These are phyloP conservation scores for Aspergillus puulaauensis DNA, from an alignment of 2,329 filamentous ascomycete species.

Conservation along the genomic window DNA sequence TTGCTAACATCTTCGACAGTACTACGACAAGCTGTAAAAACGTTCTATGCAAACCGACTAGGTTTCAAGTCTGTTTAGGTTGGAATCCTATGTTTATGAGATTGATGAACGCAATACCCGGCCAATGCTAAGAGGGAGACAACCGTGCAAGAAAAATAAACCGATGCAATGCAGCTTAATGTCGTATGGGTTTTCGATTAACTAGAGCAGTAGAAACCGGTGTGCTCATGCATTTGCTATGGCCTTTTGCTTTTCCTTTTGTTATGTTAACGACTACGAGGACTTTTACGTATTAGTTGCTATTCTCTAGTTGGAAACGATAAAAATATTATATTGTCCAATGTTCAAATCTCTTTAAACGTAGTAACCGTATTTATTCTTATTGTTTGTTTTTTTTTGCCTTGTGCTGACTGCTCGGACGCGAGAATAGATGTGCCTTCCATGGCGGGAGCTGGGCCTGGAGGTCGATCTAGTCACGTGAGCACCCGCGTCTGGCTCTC, in stretches of 20 bases:
- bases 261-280: slow-evolving; percentile 31
- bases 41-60: slow-evolving; percentile 42
- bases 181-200: slow-evolving; percentile 31
- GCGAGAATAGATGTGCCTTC: too few species aligned
- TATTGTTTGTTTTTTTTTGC: too few species aligned
- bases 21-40: slow-evolving; percentile 97
- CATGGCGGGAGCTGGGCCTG: too few species aligned
- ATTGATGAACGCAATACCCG: slow-evolving; percentile 45
- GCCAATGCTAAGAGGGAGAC: slow-evolving; percentile 22
- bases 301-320: slow-evolving; percentile 31
- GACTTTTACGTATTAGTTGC: slow-evolving; percentile 25
- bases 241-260: slow-evolving; percentile 21
- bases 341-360: slow-evolving; percentile 2
- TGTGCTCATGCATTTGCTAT: slow-evolving; percentile 28
- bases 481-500: slow-evolving; percentile 17
- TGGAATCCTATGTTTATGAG: slow-evolving; percentile 42
- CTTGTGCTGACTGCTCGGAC: too few species aligned
- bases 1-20: slow-evolving; percentile 55
- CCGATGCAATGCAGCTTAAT: slow-evolving; percentile 28
- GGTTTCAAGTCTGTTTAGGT: slow-evolving; percentile 38
- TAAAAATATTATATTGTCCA: slow-evolving; percentile 27
- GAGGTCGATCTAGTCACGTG: not conserved
- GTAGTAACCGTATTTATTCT: too few species aligned
- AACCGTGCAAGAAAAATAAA: slow-evolving; percentile 27
- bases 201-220: slow-evolving; percentile 33